Conservation (phyloP, 805 yeast genomes). For the Lipomyces lipofer region DNA sequence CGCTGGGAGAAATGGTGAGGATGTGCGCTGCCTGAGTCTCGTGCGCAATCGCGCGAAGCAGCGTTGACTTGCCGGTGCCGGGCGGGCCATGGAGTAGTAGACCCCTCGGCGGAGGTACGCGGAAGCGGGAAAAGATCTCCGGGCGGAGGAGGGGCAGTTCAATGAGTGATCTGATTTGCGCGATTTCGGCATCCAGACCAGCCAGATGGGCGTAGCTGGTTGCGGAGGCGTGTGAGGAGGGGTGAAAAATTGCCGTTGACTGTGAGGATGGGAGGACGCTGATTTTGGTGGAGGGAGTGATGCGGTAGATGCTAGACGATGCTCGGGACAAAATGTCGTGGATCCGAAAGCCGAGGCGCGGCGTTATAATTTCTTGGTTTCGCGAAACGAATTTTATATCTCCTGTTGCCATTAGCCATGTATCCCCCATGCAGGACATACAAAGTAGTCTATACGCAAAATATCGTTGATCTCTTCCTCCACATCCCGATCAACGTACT, state of each 20-base stretch:
- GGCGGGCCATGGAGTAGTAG: constrained; percentile 94
- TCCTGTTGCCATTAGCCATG: constrained; percentile 42
- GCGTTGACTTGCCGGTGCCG: constrained; percentile 94
- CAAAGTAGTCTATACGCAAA: constrained; percentile 3
- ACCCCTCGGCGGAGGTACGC: constrained; percentile 92
- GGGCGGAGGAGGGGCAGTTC: constrained; percentile 82
- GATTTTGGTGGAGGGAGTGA: constrained; percentile 14
- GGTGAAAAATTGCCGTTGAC: background rate
- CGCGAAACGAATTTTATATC: constrained; percentile 39
- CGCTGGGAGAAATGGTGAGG: constrained; percentile 82
- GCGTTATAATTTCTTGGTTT: constrained; percentile 63
- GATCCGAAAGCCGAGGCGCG: constrained; percentile 42
- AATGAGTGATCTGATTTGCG: constrained; percentile 61
- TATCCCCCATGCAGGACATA: background rate
- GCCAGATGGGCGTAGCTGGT: constrained; percentile 61
- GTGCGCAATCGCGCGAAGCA: constrained; percentile 76
- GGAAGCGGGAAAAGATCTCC: constrained; percentile 72
- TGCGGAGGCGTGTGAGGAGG: background rate
- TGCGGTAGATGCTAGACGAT: constrained; percentile 10
- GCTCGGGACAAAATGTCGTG: constrained; percentile 30
- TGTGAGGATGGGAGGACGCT: constrained; percentile 19
- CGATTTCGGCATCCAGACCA: constrained; percentile 69
- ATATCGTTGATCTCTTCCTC: constrained; percentile 1
- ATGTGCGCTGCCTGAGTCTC: constrained; percentile 73
- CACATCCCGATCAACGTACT: background rate